phyloP scores from a whole-genome alignment of 176 grass and related monocot genomes.

The Neostapfia colusana region DNA sequence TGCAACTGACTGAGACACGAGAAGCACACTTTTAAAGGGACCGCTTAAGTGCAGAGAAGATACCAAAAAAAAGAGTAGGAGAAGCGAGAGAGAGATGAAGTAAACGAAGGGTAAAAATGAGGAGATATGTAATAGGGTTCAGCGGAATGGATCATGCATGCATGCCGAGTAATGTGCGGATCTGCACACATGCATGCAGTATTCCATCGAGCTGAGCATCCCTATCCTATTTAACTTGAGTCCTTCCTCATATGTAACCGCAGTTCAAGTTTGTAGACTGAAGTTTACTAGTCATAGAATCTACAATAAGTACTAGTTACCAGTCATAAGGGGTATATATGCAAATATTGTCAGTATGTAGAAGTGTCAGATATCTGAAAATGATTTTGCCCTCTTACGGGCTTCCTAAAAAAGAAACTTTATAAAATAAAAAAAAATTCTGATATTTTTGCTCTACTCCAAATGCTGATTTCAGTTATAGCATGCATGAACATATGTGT shows the following conservation, averaged over 20 bases:
- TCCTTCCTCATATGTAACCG: not conserved
- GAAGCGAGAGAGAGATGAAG: not conserved
- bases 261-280: not conserved
- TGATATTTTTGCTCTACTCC: not conserved
- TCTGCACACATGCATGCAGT: not conserved
- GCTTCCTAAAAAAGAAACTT: not conserved
- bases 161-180: constrained; percentile 9
- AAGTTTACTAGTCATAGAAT: not conserved
- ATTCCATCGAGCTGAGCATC: not conserved
- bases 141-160: not conserved
- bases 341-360: not conserved
- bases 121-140: not conserved
- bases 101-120: not conserved
- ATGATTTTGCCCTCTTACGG: not conserved
- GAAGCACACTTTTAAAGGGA: constrained; percentile 46
- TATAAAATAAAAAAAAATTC: too few species aligned
- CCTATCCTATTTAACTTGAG: not conserved
- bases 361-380: not conserved
- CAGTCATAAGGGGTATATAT: not conserved
- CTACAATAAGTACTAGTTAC: not conserved
- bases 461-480: not conserved
- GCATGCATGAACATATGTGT: not conserved
- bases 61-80: constrained; percentile 9
- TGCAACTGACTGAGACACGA: constrained; percentile 27
- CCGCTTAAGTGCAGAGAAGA: constrained; percentile 35